Conservation (phyloP, 169 alveolate genomes). For the Miamiensis avidus region DNA sequence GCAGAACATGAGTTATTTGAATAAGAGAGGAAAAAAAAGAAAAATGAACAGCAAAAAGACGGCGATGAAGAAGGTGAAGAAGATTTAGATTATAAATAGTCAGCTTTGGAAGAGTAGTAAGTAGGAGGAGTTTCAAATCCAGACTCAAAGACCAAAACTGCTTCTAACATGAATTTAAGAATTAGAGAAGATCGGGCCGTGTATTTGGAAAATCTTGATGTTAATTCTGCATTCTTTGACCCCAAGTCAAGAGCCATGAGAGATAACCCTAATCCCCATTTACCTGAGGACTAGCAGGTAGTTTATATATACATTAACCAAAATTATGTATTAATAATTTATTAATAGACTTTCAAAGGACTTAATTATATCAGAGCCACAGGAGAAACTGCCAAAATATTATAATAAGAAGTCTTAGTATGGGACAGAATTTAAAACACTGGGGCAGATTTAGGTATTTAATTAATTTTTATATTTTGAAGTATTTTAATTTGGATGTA, state of each 20-base stretch:
- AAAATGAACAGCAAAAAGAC: slow-evolving; percentile 68
- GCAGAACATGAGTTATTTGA: slow-evolving; percentile 90
- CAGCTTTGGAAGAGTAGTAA: too few relatives aligned
- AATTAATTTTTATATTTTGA: too few relatives aligned
- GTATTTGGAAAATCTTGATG: slow-evolving; percentile 93
- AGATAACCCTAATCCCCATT: slow-evolving; percentile 78
- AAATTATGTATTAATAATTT: neutral
- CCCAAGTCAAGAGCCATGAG: slow-evolving; percentile 97
- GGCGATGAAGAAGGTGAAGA: slow-evolving; percentile 52
- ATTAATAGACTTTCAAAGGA: slow-evolving; percentile 45
- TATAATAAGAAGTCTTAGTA: slow-evolving; percentile 56
- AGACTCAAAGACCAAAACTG: slow-evolving; percentile 81
- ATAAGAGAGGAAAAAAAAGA: slow-evolving; percentile 73
- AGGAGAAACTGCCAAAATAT: slow-evolving; percentile 48
- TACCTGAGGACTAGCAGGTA: slow-evolving; percentile 5
- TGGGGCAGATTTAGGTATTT: slow-evolving; percentile 57
- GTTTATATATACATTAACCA: neutral
- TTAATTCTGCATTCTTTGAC: slow-evolving; percentile 95
- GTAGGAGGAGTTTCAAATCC: slow-evolving; percentile 60
- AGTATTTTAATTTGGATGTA: too few relatives aligned
- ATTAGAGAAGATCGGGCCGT: slow-evolving; percentile 97
- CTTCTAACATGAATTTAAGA: slow-evolving; percentile 91
- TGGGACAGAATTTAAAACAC: slow-evolving; percentile 52
- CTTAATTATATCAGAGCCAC: slow-evolving; percentile 50
- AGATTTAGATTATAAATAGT: slow-evolving; percentile 61